Base-by-base conservation (phyloP, 75 land plant genomes). In the Adiantum capillusveneris region DNA sequence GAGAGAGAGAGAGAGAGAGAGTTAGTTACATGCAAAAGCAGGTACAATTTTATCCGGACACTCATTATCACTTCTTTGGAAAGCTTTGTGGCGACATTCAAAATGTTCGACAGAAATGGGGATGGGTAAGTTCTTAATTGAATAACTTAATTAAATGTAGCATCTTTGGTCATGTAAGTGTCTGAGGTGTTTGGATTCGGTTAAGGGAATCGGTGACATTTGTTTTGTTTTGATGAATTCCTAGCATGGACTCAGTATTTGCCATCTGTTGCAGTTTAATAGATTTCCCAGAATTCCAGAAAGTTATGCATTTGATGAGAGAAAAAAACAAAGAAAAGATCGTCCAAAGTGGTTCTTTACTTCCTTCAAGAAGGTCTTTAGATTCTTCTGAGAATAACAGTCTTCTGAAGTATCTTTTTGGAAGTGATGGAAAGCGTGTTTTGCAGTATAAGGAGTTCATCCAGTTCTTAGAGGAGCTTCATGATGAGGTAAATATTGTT, bases 101-200 rank as follows among this genome's bases (percentile, higher is more conserved):
- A 58, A 42, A 71, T 71, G 74, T 71, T 65, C 27, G 74, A 71
- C 57, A 30, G 58, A 29, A 60, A 71, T 65, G 74, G 74, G 16
- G 68, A 71, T 37, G 69, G 62, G 74, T 71, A 71, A 26, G 29
- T 3, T n/a, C n/a, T n/a, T n/a, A n/a, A n/a, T n/a, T n/a, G n/a
- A n/a, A n/a, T n/a, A n/a, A n/a, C n/a, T n/a, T n/a, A n/a, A n/a
- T n/a, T n/a, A n/a, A n/a, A n/a, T n/a, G n/a, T n/a, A n/a, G n/a
- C n/a, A n/a, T n/a, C n/a, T n/a, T n/a, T n/a, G n/a, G n/a, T n/a
- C n/a, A n/a, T n/a, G n/a, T n/a, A n/a, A n/a, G n/a, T n/a, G n/a
- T n/a, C n/a, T n/a, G n/a, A n/a, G n/a, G n/a, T n/a, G n/a, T n/a
- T n/a, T n/a, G n/a, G n/a, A n/a, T n/a, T n/a, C n/a, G n/a, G n/a